Evolutionary conservation across 2,329 filamentous ascomycete genomes (phyloP).

Genomic region (Pyricularia pennisetigena): DNA sequence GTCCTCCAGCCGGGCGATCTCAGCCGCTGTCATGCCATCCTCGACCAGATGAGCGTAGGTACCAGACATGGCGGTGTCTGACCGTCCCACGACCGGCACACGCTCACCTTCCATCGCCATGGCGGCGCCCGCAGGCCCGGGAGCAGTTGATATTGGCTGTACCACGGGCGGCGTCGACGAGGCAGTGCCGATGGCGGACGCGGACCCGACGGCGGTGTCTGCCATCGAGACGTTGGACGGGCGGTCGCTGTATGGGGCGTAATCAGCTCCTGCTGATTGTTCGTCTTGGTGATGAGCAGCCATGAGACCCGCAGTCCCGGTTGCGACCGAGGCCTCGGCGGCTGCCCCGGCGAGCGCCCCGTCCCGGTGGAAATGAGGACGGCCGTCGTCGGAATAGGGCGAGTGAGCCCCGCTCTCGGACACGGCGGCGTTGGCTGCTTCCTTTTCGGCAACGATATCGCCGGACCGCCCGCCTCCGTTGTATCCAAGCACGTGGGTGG

Average conservation of each 20-base stretch:
- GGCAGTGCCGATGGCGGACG: neutral
- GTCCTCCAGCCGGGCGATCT: slow-evolving; percentile 45
- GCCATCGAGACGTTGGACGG: slow-evolving; percentile 1
- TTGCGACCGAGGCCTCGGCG: slow-evolving; percentile 8
- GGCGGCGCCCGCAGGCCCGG: slow-evolving; percentile 6
- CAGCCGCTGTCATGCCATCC: slow-evolving; percentile 49
- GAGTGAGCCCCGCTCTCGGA: slow-evolving; percentile 25
- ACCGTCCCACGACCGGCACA: slow-evolving; percentile 18
- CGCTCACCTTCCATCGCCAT: slow-evolving; percentile 7
- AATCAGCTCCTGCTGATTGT: slow-evolving; percentile 5
- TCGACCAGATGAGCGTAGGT: slow-evolving; percentile 44
- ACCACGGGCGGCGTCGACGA: neutral
- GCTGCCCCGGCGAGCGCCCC: slow-evolving; percentile 8
- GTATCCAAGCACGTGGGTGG: slow-evolving; percentile 7
- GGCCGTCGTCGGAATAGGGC: slow-evolving; percentile 32
- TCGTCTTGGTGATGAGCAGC: slow-evolving; percentile 2
- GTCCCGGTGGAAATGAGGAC: slow-evolving; percentile 10
- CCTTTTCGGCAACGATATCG: slow-evolving; percentile 36
- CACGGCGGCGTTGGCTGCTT: slow-evolving; percentile 22
- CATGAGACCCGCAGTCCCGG: slow-evolving; percentile 6
- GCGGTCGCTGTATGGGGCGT: slow-evolving; percentile 8
- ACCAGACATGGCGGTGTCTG: slow-evolving; percentile 16
- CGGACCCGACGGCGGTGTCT: neutral
- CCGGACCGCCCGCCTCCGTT: slow-evolving; percentile 12
- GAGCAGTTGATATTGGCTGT: neutral